phyloP scores from a whole-genome alignment of 2,329 filamentous ascomycete species.

The Phialemonium atrogriseum region DNA sequence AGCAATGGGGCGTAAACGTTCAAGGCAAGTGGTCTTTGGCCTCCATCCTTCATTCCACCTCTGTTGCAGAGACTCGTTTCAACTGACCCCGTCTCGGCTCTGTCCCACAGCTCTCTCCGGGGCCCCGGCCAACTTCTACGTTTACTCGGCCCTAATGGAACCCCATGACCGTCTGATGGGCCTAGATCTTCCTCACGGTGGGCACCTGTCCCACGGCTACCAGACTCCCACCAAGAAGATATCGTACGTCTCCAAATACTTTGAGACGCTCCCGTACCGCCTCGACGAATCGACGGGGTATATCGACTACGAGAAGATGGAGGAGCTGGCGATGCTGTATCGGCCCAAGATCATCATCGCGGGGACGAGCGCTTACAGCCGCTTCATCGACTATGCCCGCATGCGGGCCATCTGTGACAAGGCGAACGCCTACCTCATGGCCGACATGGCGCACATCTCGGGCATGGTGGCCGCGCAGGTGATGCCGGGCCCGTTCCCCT shows the following conservation, averaged over 20 bases:
- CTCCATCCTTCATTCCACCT: conserved; percentile 2
- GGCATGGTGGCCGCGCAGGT: conserved; percentile 89
- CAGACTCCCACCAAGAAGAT: conserved; percentile 93
- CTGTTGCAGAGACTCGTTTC: conserved; percentile 9
- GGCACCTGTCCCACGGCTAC: conserved; percentile 93
- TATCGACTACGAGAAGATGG: conserved; percentile 91
- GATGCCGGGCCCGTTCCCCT: conserved; percentile 79
- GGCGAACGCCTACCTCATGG: conserved; percentile 83
- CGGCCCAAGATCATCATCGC: conserved; percentile 93
- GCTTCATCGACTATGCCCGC: conserved; percentile 87
- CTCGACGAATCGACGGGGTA: conserved; percentile 83
- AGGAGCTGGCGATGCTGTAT: conserved; percentile 80
- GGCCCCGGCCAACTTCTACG: conserved; percentile 72
- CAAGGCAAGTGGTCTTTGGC: conserved; percentile 51
- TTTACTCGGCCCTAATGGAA: conserved; percentile 88
- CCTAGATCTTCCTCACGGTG: conserved; percentile 90
- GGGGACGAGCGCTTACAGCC: conserved; percentile 91
- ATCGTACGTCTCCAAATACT: conserved; percentile 98
- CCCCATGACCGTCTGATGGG: conserved; percentile 96
- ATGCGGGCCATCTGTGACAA: conserved; percentile 90
- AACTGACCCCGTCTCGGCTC: no score
- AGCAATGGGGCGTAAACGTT: conserved; percentile 95
- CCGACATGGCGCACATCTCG: conserved; percentile 97
- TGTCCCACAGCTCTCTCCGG: conserved; percentile 63
- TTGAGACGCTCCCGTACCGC: conserved; percentile 94